phyloP scores from a whole-genome alignment of 768 basidiomycete genomes.

The Boletus vermiculosoides region DNA sequence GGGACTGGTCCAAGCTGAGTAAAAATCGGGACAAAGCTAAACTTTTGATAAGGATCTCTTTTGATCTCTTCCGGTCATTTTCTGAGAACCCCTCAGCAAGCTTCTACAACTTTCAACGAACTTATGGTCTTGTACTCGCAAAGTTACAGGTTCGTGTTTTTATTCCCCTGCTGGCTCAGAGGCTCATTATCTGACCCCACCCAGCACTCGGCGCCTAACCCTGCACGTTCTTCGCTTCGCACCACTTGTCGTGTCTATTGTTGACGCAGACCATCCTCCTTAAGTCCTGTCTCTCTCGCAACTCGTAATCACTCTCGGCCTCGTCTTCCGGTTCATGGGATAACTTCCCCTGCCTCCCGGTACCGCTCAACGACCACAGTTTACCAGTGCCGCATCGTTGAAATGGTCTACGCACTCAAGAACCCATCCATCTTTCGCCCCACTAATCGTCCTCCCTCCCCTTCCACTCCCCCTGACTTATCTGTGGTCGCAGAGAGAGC shows the following conservation, averaged over 20 bases:
- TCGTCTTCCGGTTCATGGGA: constrained; percentile 39
- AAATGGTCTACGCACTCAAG: constrained; percentile 66
- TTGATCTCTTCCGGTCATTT: constrained; percentile 4
- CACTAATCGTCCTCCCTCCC: constrained; percentile 61
- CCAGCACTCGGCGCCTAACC: constrained; percentile 32
- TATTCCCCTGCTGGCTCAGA: background rate
- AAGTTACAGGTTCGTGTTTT: constrained; percentile 26
- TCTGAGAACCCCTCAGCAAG: background rate
- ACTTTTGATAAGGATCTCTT: constrained; percentile 16
- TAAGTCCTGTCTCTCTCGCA: constrained; percentile 42
- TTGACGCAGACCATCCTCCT: constrained; percentile 78
- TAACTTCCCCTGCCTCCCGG: constrained; percentile 29
- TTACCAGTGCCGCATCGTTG: background rate
- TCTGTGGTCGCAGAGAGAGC: constrained; percentile 42
- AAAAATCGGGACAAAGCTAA: background rate
- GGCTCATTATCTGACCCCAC: constrained; percentile 1
- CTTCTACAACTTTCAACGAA: constrained; percentile 30
- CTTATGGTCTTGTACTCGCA: constrained; percentile 54
- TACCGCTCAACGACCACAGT: constrained; percentile 28
- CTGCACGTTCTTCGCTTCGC: constrained; percentile 52
- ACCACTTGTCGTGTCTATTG: constrained; percentile 56
- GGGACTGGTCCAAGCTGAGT: background rate
- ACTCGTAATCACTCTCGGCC: constrained; percentile 3
- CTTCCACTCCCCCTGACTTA: constrained; percentile 41
- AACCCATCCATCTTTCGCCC: constrained; percentile 66